phyloP scores from a whole-genome alignment of 768 basidiomycete genomes.

The Hemileccinum impolitum region DNA sequence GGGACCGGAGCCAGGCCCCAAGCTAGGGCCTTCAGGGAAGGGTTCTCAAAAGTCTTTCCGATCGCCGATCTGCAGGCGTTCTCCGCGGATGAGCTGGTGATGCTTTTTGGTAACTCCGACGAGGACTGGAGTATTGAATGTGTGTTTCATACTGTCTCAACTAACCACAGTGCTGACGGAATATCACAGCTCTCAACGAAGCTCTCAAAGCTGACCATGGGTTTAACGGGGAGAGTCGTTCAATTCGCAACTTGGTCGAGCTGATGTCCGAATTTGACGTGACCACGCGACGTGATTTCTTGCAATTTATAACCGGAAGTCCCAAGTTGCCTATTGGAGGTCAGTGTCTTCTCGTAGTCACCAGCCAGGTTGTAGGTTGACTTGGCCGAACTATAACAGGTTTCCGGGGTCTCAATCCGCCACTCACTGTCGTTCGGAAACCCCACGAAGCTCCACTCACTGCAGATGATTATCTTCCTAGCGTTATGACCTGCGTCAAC shows the following conservation, averaged over 20 bases:
- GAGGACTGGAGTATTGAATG: conserved; percentile 96
- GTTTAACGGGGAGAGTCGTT: conserved; percentile 91
- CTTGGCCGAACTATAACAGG: conserved; percentile 41
- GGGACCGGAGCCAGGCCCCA: conserved; percentile 76
- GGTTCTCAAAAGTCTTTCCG: conserved; percentile 96
- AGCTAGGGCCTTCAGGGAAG: conserved; percentile 89
- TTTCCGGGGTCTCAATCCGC: conserved; percentile 92
- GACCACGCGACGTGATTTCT: conserved; percentile 74
- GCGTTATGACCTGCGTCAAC: conserved; percentile 98
- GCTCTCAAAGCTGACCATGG: conserved; percentile 97
- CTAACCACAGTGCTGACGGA: not conserved
- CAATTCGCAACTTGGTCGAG: conserved; percentile 84
- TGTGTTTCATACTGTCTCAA: conserved; percentile 38
- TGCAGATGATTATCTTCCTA: conserved; percentile 93
- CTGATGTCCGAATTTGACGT: conserved; percentile 81
- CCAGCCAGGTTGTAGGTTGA: not conserved
- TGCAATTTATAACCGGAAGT: conserved; percentile 97
- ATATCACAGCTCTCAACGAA: conserved; percentile 70
- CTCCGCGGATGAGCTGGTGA: conserved; percentile 90
- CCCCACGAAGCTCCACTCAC: conserved; percentile 88
- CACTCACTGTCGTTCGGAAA: conserved; percentile 94
- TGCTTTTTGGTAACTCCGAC: conserved; percentile 95
- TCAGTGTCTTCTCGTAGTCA: conserved; percentile 35
- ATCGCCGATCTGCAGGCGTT: conserved; percentile 88
- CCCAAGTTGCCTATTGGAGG: conserved; percentile 96